Evolutionary conservation across 2,329 filamentous ascomycete genomes (phyloP), one percentile per base, ranked within the genome.

Genomic region (Neofusicoccum laricinum): DNA sequence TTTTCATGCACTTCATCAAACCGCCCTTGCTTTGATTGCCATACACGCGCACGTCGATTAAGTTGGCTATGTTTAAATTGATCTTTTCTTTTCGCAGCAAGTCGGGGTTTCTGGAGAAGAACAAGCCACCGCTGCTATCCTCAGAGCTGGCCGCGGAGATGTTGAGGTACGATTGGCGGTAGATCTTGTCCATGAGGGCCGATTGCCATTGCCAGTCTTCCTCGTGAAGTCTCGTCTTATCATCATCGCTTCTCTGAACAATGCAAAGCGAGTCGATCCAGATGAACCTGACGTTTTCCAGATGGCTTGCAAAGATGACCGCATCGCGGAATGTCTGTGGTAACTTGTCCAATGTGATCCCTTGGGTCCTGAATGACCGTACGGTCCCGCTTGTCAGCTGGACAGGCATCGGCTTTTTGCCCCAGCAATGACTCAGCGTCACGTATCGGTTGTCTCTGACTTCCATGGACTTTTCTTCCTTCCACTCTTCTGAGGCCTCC

Each of bases 251-350:
- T 10, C 66, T 64, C 32, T 69, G 66, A 14, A 61, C 15, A 12
- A 58, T 45, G 6, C 53, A 58, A 11, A 58, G 25, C 6, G 53
- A 41, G 53, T 58, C 53, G 19, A 69, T 69, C 68, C 67, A 70
- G 2, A 69, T 63, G n/a, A 61, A 70, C 3, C 65, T 51, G 0
- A 69, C 67, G 1, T 43, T 58, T 2, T 66, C 57, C 5, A 68
- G 46, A 14, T 25, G 62, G 4, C 46, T 34, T 2, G 67, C 66
- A 12, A 69, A 67, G 0, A 64, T 3, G 12, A 64, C 38, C 0
- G 68, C 65, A 8, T 69, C 66, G 14, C 63, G 65, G 11, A 69
- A 69, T 0, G 64, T 69, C 21, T 64, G 66, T 1, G 68, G 64
- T 7, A 69, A 34, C 12, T 64, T 61, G 0, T 41, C 19, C 11